phyloP scores from a whole-genome alignment of 2,329 filamentous ascomycete genomes.

The Trichoderma sp. region DNA sequence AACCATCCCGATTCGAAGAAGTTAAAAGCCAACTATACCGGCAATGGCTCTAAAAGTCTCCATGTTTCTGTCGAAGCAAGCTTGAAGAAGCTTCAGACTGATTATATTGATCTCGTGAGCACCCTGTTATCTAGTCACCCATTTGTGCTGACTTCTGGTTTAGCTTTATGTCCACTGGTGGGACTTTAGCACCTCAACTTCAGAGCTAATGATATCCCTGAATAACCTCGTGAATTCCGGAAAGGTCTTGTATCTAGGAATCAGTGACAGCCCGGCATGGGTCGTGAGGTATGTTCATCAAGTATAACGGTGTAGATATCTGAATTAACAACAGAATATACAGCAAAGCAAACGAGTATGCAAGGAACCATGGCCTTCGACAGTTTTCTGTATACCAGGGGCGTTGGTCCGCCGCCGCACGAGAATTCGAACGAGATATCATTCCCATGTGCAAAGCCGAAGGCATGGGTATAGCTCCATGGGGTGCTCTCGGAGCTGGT shows the following conservation, averaged over 20 bases:
- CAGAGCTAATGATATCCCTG: slow-evolving; percentile 68
- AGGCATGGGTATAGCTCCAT: slow-evolving; percentile 57
- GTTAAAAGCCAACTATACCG: slow-evolving; percentile 55
- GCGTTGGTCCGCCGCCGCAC: slow-evolving; percentile 41
- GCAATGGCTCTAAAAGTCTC: slow-evolving; percentile 65
- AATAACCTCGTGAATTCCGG: slow-evolving; percentile 60
- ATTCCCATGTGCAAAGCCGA: slow-evolving; percentile 47
- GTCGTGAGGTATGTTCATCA: slow-evolving; percentile 49
- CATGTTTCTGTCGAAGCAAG: slow-evolving; percentile 57
- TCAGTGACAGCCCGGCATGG: slow-evolving; percentile 71
- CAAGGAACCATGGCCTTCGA: slow-evolving; percentile 67
- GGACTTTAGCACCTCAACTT: slow-evolving; percentile 66
- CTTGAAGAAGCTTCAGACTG: slow-evolving; percentile 62
- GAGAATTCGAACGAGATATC: slow-evolving; percentile 46
- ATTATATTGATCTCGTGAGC: slow-evolving; percentile 66
- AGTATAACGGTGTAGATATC: background rate
- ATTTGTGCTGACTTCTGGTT: background rate
- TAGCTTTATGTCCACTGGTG: slow-evolving; percentile 66
- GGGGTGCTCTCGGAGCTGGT: slow-evolving; percentile 57
- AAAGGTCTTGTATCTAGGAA: slow-evolving; percentile 67
- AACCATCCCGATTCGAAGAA: slow-evolving; percentile 36
- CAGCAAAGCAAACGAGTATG: slow-evolving; percentile 68
- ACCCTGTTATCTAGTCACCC: background rate
- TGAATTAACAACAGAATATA: background rate
- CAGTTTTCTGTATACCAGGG: slow-evolving; percentile 60